Evolutionary conservation across 768 basidiomycete genomes (phyloP).

Genomic region (Trametes elegans): DNA sequence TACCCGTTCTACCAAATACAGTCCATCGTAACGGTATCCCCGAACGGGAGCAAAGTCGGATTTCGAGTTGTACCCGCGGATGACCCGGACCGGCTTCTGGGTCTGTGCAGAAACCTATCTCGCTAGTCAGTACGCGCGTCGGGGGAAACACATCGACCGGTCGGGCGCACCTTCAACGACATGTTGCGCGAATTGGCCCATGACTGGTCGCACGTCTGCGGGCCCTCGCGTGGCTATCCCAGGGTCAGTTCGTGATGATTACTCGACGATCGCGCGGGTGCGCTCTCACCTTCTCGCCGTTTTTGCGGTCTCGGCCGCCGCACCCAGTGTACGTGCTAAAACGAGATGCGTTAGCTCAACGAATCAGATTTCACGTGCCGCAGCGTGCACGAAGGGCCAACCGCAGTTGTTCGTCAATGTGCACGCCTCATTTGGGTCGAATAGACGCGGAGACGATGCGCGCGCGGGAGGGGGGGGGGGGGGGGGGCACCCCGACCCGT

Average conservation of each 20-base stretch:
- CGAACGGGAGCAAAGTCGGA: slow-evolving; percentile 18
- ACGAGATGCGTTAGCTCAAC: neutral
- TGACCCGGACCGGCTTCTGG: slow-evolving; percentile 20
- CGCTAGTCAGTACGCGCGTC: neutral
- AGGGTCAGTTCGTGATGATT: neutral
- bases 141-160: neutral
- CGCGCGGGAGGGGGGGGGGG: too few relatives aligned
- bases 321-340: slow-evolving; percentile 20
- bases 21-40: slow-evolving; percentile 24
- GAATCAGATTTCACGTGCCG: neutral
- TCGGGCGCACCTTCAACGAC: slow-evolving; percentile 14
- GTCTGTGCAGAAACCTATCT: slow-evolving; percentile 16
- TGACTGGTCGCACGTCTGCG: slow-evolving; percentile 19
- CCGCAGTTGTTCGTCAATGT: neutral
- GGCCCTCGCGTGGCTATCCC: slow-evolving; percentile 13
- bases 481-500: too few relatives aligned
- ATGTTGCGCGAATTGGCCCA: slow-evolving; percentile 16
- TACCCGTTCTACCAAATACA: slow-evolving; percentile 19
- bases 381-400: neutral
- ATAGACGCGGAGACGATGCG: too few relatives aligned
- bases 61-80: slow-evolving; percentile 15
- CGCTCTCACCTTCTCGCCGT: slow-evolving; percentile 9
- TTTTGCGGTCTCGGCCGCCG: slow-evolving; percentile 15
- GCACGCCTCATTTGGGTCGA: too few relatives aligned
- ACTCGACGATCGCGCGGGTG: neutral